Conservation (phyloP, 2,329 filamentous ascomycete species). For the Blastomyces gilchristii region DNA sequence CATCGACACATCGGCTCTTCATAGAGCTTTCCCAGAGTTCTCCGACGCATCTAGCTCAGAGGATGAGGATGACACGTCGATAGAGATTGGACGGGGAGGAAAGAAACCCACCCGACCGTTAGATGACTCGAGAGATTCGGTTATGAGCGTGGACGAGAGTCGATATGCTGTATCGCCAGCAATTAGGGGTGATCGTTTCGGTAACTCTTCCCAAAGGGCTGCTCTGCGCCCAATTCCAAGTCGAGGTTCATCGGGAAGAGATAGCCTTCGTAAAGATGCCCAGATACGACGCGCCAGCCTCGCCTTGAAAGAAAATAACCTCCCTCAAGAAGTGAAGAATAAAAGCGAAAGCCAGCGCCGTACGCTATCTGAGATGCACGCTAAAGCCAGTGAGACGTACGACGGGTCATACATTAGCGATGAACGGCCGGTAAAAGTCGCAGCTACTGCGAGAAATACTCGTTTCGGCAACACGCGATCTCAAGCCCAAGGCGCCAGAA, state of each 20-base stretch:
- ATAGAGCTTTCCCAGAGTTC: constrained; percentile 40
- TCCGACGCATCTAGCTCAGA: constrained; percentile 34
- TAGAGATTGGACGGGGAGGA: constrained; percentile 48
- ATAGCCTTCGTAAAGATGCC: constrained; percentile 33
- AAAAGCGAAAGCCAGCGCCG: constrained; percentile 35
- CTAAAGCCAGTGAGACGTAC: constrained; percentile 43
- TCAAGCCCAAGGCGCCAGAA: constrained; percentile 34
- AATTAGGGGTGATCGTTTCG: constrained; percentile 19
- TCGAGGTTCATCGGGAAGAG: constrained; percentile 20
- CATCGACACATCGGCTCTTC: constrained; percentile 39
- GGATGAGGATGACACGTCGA: constrained; percentile 41
- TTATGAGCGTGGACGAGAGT: constrained; percentile 41
- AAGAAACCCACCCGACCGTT: constrained; percentile 28
- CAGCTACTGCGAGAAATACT: constrained; percentile 41
- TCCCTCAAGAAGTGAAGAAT: constrained; percentile 28
- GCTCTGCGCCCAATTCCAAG: constrained; percentile 22
- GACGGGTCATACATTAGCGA: constrained; percentile 43
- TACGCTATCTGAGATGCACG: constrained; percentile 47
- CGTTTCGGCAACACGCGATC: constrained; percentile 42
- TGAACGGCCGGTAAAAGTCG: constrained; percentile 38
- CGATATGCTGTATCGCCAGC: constrained; percentile 33
- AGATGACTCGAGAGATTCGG: constrained; percentile 43
- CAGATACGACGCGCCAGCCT: constrained; percentile 32
- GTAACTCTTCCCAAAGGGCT: constrained; percentile 27
- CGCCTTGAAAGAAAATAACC: constrained; percentile 33